These are phyloP conservation scores for Epichloe coenophiala DNA, from an alignment of 2,329 filamentous ascomycete genomes.

Conservation along the genomic window DNA sequence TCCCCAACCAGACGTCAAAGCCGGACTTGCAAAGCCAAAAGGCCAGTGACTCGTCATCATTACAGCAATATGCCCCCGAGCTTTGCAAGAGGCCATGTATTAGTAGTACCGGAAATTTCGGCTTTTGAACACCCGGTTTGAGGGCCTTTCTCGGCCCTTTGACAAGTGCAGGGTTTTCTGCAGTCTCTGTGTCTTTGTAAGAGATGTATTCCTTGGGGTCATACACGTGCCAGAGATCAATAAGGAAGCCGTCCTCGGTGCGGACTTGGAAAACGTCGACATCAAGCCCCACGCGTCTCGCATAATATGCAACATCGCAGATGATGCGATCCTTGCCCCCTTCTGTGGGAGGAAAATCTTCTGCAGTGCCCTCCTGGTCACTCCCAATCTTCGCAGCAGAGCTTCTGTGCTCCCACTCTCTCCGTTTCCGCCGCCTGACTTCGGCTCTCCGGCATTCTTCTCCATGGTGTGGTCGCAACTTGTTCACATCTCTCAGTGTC, in stretches of 20 bases:
- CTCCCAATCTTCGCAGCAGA: slow-evolving; percentile 23
- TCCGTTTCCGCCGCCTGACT: slow-evolving; percentile 42
- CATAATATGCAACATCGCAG: slow-evolving; percentile 76
- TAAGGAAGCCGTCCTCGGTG: slow-evolving; percentile 87
- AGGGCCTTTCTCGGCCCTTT: slow-evolving; percentile 25
- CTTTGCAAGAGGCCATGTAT: slow-evolving; percentile 84
- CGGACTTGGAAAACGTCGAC: slow-evolving; percentile 76
- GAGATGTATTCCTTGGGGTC: slow-evolving; percentile 60
- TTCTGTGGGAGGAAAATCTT: slow-evolving; percentile 60
- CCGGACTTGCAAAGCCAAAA: slow-evolving; percentile 88
- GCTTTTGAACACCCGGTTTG: slow-evolving; percentile 26
- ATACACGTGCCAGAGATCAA: slow-evolving; percentile 80
- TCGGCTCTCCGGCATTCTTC: slow-evolving; percentile 53
- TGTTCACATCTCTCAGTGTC: slow-evolving; percentile 45
- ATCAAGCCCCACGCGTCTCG: slow-evolving; percentile 73
- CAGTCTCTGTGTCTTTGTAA: too few species aligned
- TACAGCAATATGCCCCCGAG: slow-evolving; percentile 82
- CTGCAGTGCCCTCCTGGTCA: slow-evolving; percentile 29
- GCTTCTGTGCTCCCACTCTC: slow-evolving; percentile 44
- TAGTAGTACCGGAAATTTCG: slow-evolving; percentile 70
- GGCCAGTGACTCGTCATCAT: slow-evolving; percentile 78
- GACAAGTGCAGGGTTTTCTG: neutral
- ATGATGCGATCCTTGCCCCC: slow-evolving; percentile 67
- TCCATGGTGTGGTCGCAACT: slow-evolving; percentile 51
- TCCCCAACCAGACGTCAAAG: slow-evolving; percentile 91